Base-by-base conservation (phyloP, 129 eudicot genomes). In the Escallonia rubra region DNA sequence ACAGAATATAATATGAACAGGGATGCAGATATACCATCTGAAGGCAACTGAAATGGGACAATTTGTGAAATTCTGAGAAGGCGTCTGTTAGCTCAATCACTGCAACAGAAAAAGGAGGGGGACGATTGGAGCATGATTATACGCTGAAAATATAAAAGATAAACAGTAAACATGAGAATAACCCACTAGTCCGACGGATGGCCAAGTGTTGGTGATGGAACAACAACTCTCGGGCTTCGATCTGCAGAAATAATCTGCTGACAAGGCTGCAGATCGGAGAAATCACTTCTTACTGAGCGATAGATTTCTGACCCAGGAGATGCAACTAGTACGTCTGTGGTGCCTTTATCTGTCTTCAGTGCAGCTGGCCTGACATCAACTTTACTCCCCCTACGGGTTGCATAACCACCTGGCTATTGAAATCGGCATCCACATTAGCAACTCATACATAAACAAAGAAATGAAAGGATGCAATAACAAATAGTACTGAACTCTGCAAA, bases 241-340 rank as follows among this genome's bases (percentile, higher is more conserved):
- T 63, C 78, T 42, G 59, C 46, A 56, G 59, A 48, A 13, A 48
- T 10, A 50, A 41, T 41, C 47, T 75, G 70, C 8, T 23, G 67
- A 23, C 34, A 23, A 46, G 73, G 65, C 51, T 59, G 79, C 12
- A 10, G 40, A 34, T 57, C 80, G 61, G 80, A 76, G 5, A 72
- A 51, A 57, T 72, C 78, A 51, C 81, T 79, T 72, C 65, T 79
- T 45, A 73, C 62, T 43, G 85, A 83, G 16, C 51, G 61, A 41
- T 52, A 72, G 68, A 69, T 61, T 52, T 79, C 85, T 16, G 88
- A 83, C 23, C 70, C 76, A 1, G 79, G 67, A 14, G 88, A 75
- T 39, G 79, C 45, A 43, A 75, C 55, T 67, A 66, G 64, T 47
- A 61, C 42, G 13, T 61, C 67, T 2, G 67, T 41, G n/a, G 61